A percentile compares a stretch with the other conserved stretches of the same genome.
phyloP scores from a whole-genome alignment of 2,329 filamentous ascomycete species.

The Aspergillus neoniger region DNA sequence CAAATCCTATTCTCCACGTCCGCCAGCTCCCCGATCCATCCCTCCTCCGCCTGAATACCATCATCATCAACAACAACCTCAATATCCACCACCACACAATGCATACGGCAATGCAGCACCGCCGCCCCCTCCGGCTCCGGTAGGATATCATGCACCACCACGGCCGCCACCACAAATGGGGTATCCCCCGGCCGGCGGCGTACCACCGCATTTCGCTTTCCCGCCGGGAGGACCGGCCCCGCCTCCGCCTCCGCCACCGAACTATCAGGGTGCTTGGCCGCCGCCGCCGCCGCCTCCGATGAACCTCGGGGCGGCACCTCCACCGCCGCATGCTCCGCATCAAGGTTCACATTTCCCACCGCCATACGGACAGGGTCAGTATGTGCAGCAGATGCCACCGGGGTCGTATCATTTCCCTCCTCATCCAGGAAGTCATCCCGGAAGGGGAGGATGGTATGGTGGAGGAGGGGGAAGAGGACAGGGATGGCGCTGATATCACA shows the following conservation, averaged over 20 bases:
- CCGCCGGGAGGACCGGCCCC: slow-evolving; percentile 16
- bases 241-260: slow-evolving; percentile 35
- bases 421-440: slow-evolving; percentile 21
- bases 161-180: slow-evolving; percentile 22
- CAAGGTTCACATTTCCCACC: slow-evolving; percentile 23
- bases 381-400: slow-evolving; percentile 31
- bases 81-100: neutral
- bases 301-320: slow-evolving; percentile 15
- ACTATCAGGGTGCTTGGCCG: slow-evolving; percentile 40
- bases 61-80: neutral
- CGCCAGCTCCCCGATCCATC: slow-evolving; percentile 12
- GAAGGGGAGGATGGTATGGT: slow-evolving; percentile 27
- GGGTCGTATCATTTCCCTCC: slow-evolving; percentile 38
- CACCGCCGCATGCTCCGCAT: slow-evolving; percentile 11
- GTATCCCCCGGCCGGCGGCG: slow-evolving; percentile 11
- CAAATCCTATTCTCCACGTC: slow-evolving; percentile 39
- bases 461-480: slow-evolving; percentile 27
- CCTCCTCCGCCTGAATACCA: slow-evolving; percentile 17
- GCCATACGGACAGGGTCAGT: slow-evolving; percentile 21
- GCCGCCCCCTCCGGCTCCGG: slow-evolving; percentile 17
- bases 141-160: slow-evolving; percentile 19
- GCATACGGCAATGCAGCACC: slow-evolving; percentile 8
- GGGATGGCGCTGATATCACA: slow-evolving; percentile 13
- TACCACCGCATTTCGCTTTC: slow-evolving; percentile 9
- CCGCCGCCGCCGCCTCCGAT: slow-evolving; percentile 35